These are phyloP conservation scores for Lathyrus oleraceus DNA, from an alignment of 306 rosid species.

Conservation along the genomic window DNA sequence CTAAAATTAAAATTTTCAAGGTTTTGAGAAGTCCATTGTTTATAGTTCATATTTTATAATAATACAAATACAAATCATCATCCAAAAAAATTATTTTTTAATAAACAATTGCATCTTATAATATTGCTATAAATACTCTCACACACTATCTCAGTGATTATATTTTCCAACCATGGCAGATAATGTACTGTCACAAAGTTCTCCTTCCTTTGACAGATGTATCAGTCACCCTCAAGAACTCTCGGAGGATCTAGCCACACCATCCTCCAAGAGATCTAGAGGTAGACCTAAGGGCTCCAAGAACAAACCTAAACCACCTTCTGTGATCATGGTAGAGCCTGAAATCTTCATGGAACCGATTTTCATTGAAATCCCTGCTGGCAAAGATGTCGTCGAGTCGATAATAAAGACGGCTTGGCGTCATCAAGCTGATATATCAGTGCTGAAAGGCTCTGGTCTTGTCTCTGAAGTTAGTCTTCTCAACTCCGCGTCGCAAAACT, in stretches of 20 bases:
- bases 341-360: neutral
- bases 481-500: slow-evolving; percentile 20
- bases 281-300: neutral
- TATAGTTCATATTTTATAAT: too few relatives aligned
- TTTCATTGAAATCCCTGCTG: neutral
- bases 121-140: neutral
- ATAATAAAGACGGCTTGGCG: neutral
- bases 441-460: slow-evolving; percentile 34
- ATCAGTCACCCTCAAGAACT: too few relatives aligned
- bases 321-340: neutral
- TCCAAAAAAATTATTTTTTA: too few relatives aligned
- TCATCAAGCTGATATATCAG: neutral
- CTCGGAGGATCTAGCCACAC: neutral
- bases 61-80: too few relatives aligned
- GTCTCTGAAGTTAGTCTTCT: slow-evolving; percentile 45
- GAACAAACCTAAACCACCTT: neutral
- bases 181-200: neutral
- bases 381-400: neutral
- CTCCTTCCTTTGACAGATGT: neutral
- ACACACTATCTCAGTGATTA: too few relatives aligned
- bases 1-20: too few relatives aligned
- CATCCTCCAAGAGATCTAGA: neutral
- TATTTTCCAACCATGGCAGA: neutral
- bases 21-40: too few relatives aligned
- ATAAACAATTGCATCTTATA: too few relatives aligned